Evolutionary conservation across 495 filamentous ascomycete genomes (phyloP), one percentile per base, ranked within the genome.

Genomic region (Hypoxylon crocopeplum): DNA sequence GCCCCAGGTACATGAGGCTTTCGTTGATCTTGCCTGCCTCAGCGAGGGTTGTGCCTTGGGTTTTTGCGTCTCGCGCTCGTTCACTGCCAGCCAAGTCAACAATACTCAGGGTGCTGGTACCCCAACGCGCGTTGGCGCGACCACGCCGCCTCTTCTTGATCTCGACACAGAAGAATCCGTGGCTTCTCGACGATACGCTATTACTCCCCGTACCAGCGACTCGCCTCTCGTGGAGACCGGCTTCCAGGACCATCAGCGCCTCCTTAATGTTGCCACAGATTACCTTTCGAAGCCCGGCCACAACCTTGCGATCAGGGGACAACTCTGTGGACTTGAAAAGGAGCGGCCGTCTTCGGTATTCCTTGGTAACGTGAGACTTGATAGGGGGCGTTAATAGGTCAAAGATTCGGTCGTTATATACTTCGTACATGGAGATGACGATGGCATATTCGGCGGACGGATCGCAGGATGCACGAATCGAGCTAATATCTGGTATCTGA

Each of bases 21-120:
- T 97, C 92, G 68, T 98, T 98, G 66, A 98, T 98, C 72, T 96
- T 97, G 13, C 94, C 95, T 16, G 94, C 95, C 73, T 98, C 94
- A 0, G 88, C 92, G 2, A 98, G 82, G 1, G 93, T 97, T 0
- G 91, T 86, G 15, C 94, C 93, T 0, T 91, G 88, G 15, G 95
- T 97, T 75, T 97, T 96, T 11, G 95, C 92, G 48, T 92, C 91
- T 63, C 92, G 81, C 16, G 93, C 93, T 48, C 94, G 87, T 72
- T 98, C 94, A 48, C 94, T 97, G 7, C 92, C 93, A 38, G 95
- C 94, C 15, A 98, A 76, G 73, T 98, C 94, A 25, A 97, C 95
- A 45, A 98, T 86, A 5, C 91, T 95, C 22, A 98, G 78, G 6
- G 88, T 86, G 48, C 88, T 91, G 17, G 86, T 86, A n/a, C 77